Evolutionary conservation across 345 rosid genomes (phyloP).

Genomic region (thale cress (Arabidopsis thaliana)): TAIR10.1 NC_003076.8:19814001-19814500

Average conservation of each 20-base stretch:
- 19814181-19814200: slow-evolving; percentile 47
- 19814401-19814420: slow-evolving; percentile 30
- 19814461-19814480: not conserved
- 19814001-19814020: slow-evolving; percentile 4
- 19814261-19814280: not conserved
- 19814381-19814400: slow-evolving; percentile 2
- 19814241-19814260: not conserved
- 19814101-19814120: slow-evolving; percentile 86
- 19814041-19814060: not conserved
- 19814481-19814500: slow-evolving; percentile 18
- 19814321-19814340: slow-evolving; percentile 98
- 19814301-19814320: slow-evolving; percentile 20
- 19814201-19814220: not conserved
- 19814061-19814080: not conserved
- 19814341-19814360: slow-evolving; percentile 65
- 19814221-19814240: not conserved
- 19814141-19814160: slow-evolving; percentile 95
- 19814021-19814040: slow-evolving; percentile 1
- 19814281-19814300: slow-evolving; percentile 3
- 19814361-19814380: slow-evolving; percentile 5
- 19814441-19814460: slow-evolving; percentile 21
- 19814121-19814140: slow-evolving; percentile 90
- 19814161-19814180: slow-evolving; percentile 95
- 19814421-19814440: slow-evolving; percentile 32
- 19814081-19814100: not conserved